Percentiles rank a stretch among this genome's conserved stretches.
These are phyloP conservation scores for Fagopyrum tataricum DNA, from an alignment of 148 eudicot genomes.

Conservation along the genomic window DNA sequence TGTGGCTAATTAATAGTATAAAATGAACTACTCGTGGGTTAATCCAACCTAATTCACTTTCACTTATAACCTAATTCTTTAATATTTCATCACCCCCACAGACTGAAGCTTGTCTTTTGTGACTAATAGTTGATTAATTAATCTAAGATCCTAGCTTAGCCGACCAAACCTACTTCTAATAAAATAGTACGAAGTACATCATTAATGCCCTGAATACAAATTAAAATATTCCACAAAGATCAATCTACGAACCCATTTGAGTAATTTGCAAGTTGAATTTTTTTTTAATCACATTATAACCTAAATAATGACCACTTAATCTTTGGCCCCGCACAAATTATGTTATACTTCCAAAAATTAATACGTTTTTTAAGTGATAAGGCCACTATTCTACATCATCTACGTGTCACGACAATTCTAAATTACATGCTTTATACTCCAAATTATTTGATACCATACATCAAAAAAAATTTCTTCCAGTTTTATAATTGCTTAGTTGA, in stretches of 20 bases:
- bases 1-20: too few relatives aligned
- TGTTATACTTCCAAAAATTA: not conserved
- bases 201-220: slow-evolving; percentile 2
- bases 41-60: too few relatives aligned
- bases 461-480: too few relatives aligned
- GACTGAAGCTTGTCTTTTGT: not conserved
- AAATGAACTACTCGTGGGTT: too few relatives aligned
- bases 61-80: not conserved
- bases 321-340: not conserved
- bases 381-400: not conserved
- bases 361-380: not conserved
- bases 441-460: too few relatives aligned
- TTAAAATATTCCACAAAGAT: not conserved
- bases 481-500: too few relatives aligned
- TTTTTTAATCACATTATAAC: too few relatives aligned
- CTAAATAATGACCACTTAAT: not conserved
- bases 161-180: slow-evolving; percentile 5
- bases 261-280: too few relatives aligned
- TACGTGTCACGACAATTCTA: not conserved
- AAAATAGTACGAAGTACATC: not conserved
- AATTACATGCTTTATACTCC: not conserved
- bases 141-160: slow-evolving; percentile 1
- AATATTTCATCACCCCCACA: not conserved
- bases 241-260: not conserved
- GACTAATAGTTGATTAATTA: not conserved